A percentile compares a stretch with the other conserved stretches of the same genome.
These are phyloP conservation scores for Ceratobasidium papillatum DNA, from an alignment of 1,284 basidiomycete genomes.

Conservation along the genomic window DNA sequence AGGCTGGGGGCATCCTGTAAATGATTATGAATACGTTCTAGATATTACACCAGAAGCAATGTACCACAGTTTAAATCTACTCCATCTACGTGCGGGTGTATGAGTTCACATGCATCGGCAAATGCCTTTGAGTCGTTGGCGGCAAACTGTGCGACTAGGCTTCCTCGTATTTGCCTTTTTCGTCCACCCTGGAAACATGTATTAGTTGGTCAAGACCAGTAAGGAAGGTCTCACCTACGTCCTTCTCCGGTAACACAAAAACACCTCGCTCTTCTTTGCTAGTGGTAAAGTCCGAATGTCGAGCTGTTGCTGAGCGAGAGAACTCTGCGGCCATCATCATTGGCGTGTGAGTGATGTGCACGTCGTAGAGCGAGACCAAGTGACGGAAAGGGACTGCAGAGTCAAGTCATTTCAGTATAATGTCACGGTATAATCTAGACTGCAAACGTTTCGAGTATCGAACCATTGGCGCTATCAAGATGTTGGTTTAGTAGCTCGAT, in stretches of 20 bases:
- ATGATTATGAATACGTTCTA: not conserved
- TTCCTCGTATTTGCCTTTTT: slow-evolving; percentile 56
- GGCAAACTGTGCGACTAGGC: slow-evolving; percentile 64
- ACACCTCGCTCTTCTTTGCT: slow-evolving; percentile 59
- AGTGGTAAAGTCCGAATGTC: slow-evolving; percentile 63
- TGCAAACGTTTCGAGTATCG: slow-evolving; percentile 62
- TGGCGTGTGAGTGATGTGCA: slow-evolving; percentile 66
- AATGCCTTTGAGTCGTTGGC: slow-evolving; percentile 58
- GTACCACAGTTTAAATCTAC: slow-evolving; percentile 65
- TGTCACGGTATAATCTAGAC: not conserved
- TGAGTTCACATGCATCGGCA: slow-evolving; percentile 64
- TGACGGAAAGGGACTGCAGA: slow-evolving; percentile 63
- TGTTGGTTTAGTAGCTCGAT: not conserved
- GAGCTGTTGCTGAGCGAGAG: slow-evolving; percentile 60
- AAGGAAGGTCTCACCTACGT: not conserved
- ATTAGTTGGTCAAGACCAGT: slow-evolving; percentile 39
- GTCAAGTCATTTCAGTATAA: not conserved
- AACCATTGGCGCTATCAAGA: slow-evolving; percentile 59
- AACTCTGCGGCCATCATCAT: slow-evolving; percentile 68
- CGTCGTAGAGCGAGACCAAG: slow-evolving; percentile 62
- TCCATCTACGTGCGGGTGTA: slow-evolving; percentile 60
- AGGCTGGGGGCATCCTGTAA: slow-evolving; percentile 57
- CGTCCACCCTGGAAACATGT: slow-evolving; percentile 1
- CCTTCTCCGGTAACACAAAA: slow-evolving; percentile 55
- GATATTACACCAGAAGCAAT: not conserved